Evolutionary conservation across 2,329 filamentous ascomycete species (phyloP), one percentile per base, ranked within the genome.

Genomic region (Septoria petroselini): DNA sequence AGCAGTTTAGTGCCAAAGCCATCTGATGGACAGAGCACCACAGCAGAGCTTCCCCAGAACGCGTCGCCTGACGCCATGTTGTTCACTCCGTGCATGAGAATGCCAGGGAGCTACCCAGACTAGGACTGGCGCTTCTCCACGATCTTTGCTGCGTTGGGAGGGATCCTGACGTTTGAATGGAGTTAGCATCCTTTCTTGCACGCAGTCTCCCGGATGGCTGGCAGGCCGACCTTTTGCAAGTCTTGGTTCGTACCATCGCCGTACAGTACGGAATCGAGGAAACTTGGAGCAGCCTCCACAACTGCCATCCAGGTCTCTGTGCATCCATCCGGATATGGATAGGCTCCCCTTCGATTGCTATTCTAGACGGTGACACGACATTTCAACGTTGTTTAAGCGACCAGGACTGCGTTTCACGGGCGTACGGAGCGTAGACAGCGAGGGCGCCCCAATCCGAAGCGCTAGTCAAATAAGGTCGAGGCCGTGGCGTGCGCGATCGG

Each of bases 51-150:
- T 46, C 34, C 30, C 39, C 33, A 35, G 37, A 35, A 48, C 53
- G 48, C 52, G 48, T 54, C 47, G 42, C 23, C 48, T 48, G 37
- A 34, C 54, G 45, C 48, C 52, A 47, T 51, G 44, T 44, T 44
- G 53, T 52, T 45, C 12, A 42, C 48, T 41, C 44, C 52, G 50
- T 57, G 54, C 55, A 59, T 48, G 48, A n/a, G n/a, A 51, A 46
- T 25, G 40, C 48, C 31, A 11, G 37, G 25, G 39, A 61, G 59
- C 59, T 62, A 58, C 49, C 59, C 55, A 39, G 42, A 60, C 57
- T 42, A 43, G 52, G 60, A 11, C 44, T 58, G 52, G 55, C 43
- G 53, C 48, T 50, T 27, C 53, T 54, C 45, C 52, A 44, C 51
- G 51, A 42, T 44, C 50, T 48, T 38, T 42, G 33, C 35, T 53